A percentile compares a stretch with the other conserved stretches of the same genome.
phyloP scores from a whole-genome alignment of 2,329 filamentous ascomycete species.

The Paraphaeosphaeria sporulosa region DNA sequence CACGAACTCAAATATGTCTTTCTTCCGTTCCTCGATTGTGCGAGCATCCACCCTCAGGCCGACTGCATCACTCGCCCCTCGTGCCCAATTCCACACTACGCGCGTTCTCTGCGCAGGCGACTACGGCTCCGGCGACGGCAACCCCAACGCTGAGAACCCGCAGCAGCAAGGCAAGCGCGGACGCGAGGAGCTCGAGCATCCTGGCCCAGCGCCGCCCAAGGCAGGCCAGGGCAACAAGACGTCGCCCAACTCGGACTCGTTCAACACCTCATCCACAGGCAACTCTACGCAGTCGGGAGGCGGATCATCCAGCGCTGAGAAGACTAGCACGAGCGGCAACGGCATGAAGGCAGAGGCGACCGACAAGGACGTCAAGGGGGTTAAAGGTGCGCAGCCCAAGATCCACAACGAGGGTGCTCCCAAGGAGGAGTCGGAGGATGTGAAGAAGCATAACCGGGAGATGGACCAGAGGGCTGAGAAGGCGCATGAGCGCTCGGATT shows the following conservation, averaged over 20 bases:
- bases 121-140: conserved; percentile 54
- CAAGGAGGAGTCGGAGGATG: conserved; percentile 44
- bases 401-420: conserved; percentile 51
- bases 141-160: conserved; percentile 54
- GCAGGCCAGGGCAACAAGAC: conserved; percentile 46
- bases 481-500: conserved; percentile 46
- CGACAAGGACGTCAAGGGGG: conserved; percentile 22
- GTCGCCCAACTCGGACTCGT: conserved; percentile 15
- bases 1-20: conserved; percentile 35
- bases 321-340: neutral
- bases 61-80: conserved; percentile 32
- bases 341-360: conserved; percentile 22
- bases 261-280: conserved; percentile 3
- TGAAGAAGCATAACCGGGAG: conserved; percentile 55
- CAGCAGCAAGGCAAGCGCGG: conserved; percentile 51
- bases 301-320: conserved; percentile 7
- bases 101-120: conserved; percentile 44
- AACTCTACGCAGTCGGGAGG: neutral
- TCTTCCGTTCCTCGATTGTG: conserved; percentile 38
- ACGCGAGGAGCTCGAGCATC: conserved; percentile 53
- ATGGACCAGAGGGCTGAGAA: conserved; percentile 53
- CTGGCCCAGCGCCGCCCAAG: conserved; percentile 54
- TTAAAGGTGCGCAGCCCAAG: conserved; percentile 53
- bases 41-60: conserved; percentile 35
- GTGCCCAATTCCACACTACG: conserved; percentile 31